Base-by-base conservation (phyloP, 2,329 filamentous ascomycete genomes). In the Penicillium decumbens region DNA sequence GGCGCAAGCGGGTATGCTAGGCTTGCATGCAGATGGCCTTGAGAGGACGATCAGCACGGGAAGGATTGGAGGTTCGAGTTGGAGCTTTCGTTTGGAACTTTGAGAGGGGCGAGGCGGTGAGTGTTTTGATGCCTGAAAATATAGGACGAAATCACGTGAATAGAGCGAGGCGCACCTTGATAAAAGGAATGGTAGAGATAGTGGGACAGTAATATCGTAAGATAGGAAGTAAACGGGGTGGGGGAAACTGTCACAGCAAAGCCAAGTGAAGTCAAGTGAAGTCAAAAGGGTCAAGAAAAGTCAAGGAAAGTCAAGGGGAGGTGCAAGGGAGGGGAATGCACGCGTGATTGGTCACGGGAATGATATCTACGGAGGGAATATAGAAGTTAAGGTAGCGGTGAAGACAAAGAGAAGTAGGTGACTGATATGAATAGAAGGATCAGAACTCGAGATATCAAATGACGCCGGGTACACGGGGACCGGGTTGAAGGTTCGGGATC, bases 101-200 rank as follows among this genome's bases (percentile, higher is more conserved):
- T 57, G 58, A 58, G 58, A 58, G 54, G 59, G 57, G 56, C 56
- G 57, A 60, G 58, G 60, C 54, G 62, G 62, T 64, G 59, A 58
- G 47, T 1, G 24, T 18, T n/a, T 30, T 30, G 32, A 18, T 43
- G 50, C 50, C 50, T 45, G 47, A 45, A 23, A 40, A 40, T 43
- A 27, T 20, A 24, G 25, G 38, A n/a, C 12, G 0, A 3, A 6
- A 20, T 15, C 45, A 47, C 45, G 45, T 47, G 45, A 43, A 29
- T 20, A 12, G 33, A 37, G 13, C 10, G 41, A 30, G 13, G 15
- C n/a, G 25, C 20, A 23, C 20, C 4, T 23, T 2, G 20, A 23
- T 30, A 20, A 10, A 32, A 30, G 41, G 40, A 43, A 33, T 33
- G 42, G 41, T 23, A 8, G 29, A 15, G 32, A 29, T 18, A 20